Percentiles rank a stretch among this genome's conserved stretches.
These are phyloP conservation scores for Cordyceps fumosorosea DNA, from an alignment of 2,329 filamentous ascomycete species.

Conservation along the genomic window DNA sequence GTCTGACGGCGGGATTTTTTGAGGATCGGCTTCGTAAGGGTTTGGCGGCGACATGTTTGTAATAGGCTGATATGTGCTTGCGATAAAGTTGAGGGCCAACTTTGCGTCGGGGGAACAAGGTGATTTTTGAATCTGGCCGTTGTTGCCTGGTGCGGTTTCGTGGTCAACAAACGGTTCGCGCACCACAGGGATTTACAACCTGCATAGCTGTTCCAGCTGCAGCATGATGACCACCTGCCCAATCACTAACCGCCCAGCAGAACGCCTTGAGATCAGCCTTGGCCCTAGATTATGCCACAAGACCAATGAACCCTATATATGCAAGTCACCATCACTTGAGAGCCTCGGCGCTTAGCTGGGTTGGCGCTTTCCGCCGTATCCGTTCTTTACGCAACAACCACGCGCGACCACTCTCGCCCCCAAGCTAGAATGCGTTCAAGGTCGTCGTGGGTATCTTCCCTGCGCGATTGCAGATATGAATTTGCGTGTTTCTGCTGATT, in stretches of 20 bases:
- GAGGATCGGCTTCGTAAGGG: background rate
- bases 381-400: too few species aligned
- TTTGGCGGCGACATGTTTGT: background rate
- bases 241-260: background rate
- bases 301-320: background rate
- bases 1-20: background rate
- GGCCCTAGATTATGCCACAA: background rate
- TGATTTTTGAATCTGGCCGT: background rate
- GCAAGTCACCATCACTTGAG: too few species aligned
- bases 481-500: too few species aligned
- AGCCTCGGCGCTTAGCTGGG: too few species aligned
- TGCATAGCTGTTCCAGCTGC: background rate
- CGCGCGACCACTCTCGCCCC: too few species aligned
- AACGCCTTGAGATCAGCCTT: background rate
- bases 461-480: too few species aligned
- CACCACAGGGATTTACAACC: background rate
- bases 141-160: background rate
- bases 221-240: background rate
- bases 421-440: too few species aligned
- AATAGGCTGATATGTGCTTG: background rate
- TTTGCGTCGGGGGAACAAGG: background rate
- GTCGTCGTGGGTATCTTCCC: too few species aligned
- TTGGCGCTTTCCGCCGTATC: too few species aligned
- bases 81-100: background rate
- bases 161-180: background rate